These are phyloP conservation scores for Mortierella sp. DNA, from an alignment of 371 early-diverging fungal genomes.

Conservation along the genomic window DNA sequence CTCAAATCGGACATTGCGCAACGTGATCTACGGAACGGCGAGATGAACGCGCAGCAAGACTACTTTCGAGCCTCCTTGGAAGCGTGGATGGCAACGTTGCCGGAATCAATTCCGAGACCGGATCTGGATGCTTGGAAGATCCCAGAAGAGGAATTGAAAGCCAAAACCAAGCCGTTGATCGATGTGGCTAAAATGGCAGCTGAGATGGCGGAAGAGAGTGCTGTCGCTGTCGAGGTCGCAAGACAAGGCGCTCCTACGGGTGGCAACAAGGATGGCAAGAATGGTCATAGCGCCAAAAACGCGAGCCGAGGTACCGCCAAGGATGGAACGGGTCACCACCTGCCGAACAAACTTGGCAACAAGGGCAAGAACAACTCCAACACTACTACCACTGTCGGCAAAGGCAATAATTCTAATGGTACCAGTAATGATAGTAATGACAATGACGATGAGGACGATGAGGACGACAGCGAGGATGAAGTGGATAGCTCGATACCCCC, in stretches of 20 bases:
- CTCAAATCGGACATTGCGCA: constrained; percentile 61
- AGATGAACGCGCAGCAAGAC: constrained; percentile 29
- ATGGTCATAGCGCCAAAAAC: too few relatives aligned
- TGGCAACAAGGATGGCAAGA: background rate
- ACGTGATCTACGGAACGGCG: constrained; percentile 59
- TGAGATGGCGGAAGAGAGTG: constrained; percentile 41
- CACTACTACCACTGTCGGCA: too few relatives aligned
- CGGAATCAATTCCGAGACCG: too few relatives aligned
- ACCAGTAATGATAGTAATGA: too few relatives aligned
- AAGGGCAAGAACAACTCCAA: constrained; percentile 25
- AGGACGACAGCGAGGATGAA: too few relatives aligned
- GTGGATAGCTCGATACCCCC: too few relatives aligned
- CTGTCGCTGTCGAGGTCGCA: constrained; percentile 46
- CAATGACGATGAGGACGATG: too few relatives aligned
- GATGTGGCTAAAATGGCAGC: constrained; percentile 21
- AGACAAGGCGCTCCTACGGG: constrained; percentile 9
- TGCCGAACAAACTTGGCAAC: constrained; percentile 1
- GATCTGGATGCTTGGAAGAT: constrained; percentile 27
- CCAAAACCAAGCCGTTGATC: constrained; percentile 21
- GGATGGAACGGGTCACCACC: constrained; percentile 1
- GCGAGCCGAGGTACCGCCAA: too few relatives aligned
- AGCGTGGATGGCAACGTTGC: background rate
- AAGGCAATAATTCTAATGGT: too few relatives aligned
- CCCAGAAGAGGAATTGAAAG: constrained; percentile 26
- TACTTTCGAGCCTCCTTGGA: constrained; percentile 30